A percentile compares a stretch with the other conserved stretches of the same genome.
These are phyloP conservation scores for Rhodotorula diobovata DNA, from an alignment of 768 basidiomycete species.

Conservation along the genomic window DNA sequence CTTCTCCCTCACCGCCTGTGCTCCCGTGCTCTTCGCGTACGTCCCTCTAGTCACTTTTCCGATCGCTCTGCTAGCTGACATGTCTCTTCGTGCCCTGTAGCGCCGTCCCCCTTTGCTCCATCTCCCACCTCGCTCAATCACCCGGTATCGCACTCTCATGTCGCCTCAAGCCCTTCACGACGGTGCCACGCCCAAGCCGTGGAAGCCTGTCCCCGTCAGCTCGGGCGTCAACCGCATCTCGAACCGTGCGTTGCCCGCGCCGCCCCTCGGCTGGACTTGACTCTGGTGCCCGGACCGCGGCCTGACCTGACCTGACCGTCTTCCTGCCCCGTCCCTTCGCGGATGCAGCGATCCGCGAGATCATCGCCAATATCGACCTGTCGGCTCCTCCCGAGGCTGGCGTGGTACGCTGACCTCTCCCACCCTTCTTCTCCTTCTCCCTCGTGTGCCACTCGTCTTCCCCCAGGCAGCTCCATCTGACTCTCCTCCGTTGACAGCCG, in stretches of 20 bases:
- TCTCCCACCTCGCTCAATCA: background rate
- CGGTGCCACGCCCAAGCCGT: background rate
- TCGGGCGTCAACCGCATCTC: constrained; percentile 9
- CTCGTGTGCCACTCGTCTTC: no score
- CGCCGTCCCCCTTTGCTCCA: no score
- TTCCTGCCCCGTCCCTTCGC: no score
- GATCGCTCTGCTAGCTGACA: background rate
- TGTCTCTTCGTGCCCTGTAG: no score
- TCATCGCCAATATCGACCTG: constrained; percentile 33
- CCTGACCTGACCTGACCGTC: no score
- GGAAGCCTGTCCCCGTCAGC: constrained; percentile 10
- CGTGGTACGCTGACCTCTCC: no score
- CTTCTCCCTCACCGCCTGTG: background rate
- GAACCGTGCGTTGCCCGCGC: constrained; percentile 17
- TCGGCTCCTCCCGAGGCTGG: constrained; percentile 19
- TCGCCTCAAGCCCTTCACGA: background rate
- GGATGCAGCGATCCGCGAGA: constrained; percentile 38
- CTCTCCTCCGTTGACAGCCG: no score
- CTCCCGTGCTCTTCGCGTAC: background rate
- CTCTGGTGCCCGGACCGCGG: no score
- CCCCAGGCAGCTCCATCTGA: no score
- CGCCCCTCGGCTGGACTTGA: no score
- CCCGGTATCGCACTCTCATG: background rate
- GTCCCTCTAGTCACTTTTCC: no score
- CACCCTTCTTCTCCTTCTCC: no score